phyloP scores from a whole-genome alignment of 306 rosid genomes.

The Carpinus viminea region DNA sequence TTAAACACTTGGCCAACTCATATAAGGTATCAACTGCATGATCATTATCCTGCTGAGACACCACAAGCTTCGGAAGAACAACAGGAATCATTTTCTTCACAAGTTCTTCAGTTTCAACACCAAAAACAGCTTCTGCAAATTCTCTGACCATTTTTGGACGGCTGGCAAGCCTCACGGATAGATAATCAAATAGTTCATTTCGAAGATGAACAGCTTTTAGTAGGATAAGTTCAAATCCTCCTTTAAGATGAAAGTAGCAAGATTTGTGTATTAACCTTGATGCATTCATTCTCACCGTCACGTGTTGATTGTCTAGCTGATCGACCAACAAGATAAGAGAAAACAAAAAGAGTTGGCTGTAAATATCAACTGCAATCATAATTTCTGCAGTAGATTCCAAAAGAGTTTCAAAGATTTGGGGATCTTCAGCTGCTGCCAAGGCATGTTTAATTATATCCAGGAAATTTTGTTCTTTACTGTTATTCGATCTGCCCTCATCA shows the following conservation, averaged over 20 bases:
- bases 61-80: constrained; percentile 92
- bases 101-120: constrained; percentile 73
- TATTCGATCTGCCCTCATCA: constrained; percentile 40
- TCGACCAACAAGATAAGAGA: constrained; percentile 81
- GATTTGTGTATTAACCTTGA: constrained; percentile 80
- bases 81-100: constrained; percentile 80
- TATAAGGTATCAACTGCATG: constrained; percentile 68
- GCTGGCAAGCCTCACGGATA: constrained; percentile 63
- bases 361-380: constrained; percentile 68
- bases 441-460: constrained; percentile 60
- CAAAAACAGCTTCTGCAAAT: constrained; percentile 86
- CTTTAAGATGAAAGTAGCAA: constrained; percentile 70
- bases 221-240: constrained; percentile 62
- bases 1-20: constrained; percentile 74
- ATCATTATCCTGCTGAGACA: constrained; percentile 64
- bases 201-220: constrained; percentile 69
- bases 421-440: constrained; percentile 49
- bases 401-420: constrained; percentile 64
- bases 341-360: constrained; percentile 54
- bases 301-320: constrained; percentile 78
- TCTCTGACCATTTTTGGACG: constrained; percentile 76
- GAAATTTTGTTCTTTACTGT: constrained; percentile 60
- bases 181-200: constrained; percentile 72
- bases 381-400: constrained; percentile 79
- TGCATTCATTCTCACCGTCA: constrained; percentile 73